phyloP scores from a whole-genome alignment of 176 grass and related monocot genomes.

The Zoysia japonica region DNA sequence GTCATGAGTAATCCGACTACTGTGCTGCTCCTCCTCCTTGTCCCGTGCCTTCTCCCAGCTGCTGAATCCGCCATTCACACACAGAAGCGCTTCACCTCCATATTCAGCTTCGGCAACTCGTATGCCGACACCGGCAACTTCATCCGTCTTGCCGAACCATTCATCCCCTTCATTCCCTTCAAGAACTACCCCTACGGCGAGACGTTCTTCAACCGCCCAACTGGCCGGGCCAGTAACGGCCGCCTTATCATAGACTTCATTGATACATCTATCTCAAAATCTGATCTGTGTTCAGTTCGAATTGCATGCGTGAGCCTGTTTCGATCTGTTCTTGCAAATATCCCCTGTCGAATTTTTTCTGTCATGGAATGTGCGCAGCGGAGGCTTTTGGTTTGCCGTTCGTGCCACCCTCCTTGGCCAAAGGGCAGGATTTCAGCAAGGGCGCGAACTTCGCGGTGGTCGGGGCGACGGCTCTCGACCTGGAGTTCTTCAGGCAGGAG shows the following conservation, averaged over 20 bases:
- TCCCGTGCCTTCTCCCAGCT: too few relatives aligned
- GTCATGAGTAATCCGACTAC: too few relatives aligned
- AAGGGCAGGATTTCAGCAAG: slow-evolving; percentile 33
- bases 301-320: too few relatives aligned
- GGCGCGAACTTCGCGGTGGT: slow-evolving; percentile 55
- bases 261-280: slow-evolving; percentile 23
- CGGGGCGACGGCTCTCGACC: slow-evolving; percentile 44
- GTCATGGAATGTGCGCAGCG: slow-evolving; percentile 19
- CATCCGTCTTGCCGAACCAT: slow-evolving; percentile 25
- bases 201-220: slow-evolving; percentile 23
- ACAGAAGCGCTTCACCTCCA: slow-evolving; percentile 28
- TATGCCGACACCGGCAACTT: slow-evolving; percentile 72
- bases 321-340: too few relatives aligned
- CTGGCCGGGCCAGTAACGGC: slow-evolving; percentile 51
- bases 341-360: not conserved
- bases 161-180: slow-evolving; percentile 24
- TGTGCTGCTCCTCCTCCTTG: too few relatives aligned
- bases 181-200: slow-evolving; percentile 42
- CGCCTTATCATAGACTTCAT: slow-evolving; percentile 63
- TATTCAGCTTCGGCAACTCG: slow-evolving; percentile 67
- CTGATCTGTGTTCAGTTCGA: too few relatives aligned
- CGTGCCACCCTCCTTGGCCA: slow-evolving; percentile 31
- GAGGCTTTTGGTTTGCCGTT: slow-evolving; percentile 46
- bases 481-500: slow-evolving; percentile 31
- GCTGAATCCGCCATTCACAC: too few relatives aligned